Evolutionary conservation across 306 rosid species (phyloP).

Genomic region (Acacia melanoxylon): DNA sequence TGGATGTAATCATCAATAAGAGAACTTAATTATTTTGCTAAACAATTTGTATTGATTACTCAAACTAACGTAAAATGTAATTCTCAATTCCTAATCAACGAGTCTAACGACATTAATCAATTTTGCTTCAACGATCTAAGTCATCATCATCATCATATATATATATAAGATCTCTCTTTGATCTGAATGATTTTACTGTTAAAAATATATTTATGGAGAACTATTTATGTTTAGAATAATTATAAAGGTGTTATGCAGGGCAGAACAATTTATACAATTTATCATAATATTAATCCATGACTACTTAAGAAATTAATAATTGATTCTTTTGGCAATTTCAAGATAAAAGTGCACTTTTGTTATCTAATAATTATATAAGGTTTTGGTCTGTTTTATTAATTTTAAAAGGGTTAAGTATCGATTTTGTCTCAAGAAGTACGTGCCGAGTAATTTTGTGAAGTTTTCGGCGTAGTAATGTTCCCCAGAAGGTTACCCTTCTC

Average conservation of each 20-base stretch:
- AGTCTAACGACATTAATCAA: background rate
- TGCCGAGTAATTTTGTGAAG: too few species aligned
- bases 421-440: too few species aligned
- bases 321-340: too few species aligned
- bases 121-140: background rate
- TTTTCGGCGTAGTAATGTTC: too few species aligned
- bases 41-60: slow-evolving; percentile 3
- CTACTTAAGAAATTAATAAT: background rate
- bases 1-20: background rate
- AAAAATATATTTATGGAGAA: background rate
- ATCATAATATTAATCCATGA: too few species aligned
- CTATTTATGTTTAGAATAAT: background rate
- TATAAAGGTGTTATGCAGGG: background rate
- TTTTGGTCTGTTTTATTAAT: too few species aligned
- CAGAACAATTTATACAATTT: background rate
- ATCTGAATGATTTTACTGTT: background rate
- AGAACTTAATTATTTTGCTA: background rate
- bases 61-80: slow-evolving; percentile 6
- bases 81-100: slow-evolving; percentile 3
- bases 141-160: background rate
- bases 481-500: too few species aligned
- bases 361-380: too few species aligned
- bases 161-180: background rate
- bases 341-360: too few species aligned
- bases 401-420: too few species aligned